Percentiles rank a stretch among this genome's conserved stretches.
Conservation (phyloP, 768 basidiomycete species). For the Cystoderma amianthinum region DNA sequence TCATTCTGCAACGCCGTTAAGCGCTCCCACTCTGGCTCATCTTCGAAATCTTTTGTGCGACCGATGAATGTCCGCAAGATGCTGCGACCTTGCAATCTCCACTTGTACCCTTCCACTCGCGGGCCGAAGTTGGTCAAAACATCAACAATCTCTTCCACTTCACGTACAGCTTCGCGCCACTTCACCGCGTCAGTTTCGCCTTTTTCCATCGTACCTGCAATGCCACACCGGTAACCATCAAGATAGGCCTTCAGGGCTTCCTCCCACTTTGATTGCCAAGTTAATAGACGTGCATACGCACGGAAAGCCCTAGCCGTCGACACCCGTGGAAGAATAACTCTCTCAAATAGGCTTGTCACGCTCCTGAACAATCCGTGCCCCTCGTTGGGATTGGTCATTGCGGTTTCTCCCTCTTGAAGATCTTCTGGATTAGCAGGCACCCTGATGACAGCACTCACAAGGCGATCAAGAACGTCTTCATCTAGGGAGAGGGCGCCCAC, state of each 20-base stretch:
- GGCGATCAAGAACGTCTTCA: slow-evolving; percentile 79
- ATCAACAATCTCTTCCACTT: slow-evolving; percentile 82
- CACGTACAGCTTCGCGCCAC: slow-evolving; percentile 72
- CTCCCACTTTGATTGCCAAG: slow-evolving; percentile 65
- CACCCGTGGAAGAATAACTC: slow-evolving; percentile 74
- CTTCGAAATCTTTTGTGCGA: slow-evolving; percentile 80
- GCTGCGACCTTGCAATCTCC: slow-evolving; percentile 84
- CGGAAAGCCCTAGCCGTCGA: slow-evolving; percentile 76
- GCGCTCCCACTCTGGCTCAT: slow-evolving; percentile 77
- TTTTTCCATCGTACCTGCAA: slow-evolving; percentile 51
- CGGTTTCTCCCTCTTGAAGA: slow-evolving; percentile 12
- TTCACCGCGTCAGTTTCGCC: slow-evolving; percentile 61
- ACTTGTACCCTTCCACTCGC: slow-evolving; percentile 49
- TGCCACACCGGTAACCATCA: slow-evolving; percentile 74
- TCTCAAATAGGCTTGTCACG: slow-evolving; percentile 69
- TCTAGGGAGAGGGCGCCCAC: slow-evolving; percentile 59
- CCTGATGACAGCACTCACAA: slow-evolving; percentile 82
- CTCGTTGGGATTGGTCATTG: slow-evolving; percentile 43
- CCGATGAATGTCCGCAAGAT: slow-evolving; percentile 87
- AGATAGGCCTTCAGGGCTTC: slow-evolving; percentile 80
- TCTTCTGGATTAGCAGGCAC: slow-evolving; percentile 27
- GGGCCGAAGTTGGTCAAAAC: slow-evolving; percentile 81
- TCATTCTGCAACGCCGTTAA: slow-evolving; percentile 65
- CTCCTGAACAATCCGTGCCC: slow-evolving; percentile 60
- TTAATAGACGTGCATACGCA: slow-evolving; percentile 75